Conservation (phyloP, 2,329 filamentous ascomycete genomes). For the Phoma sp. region DNA sequence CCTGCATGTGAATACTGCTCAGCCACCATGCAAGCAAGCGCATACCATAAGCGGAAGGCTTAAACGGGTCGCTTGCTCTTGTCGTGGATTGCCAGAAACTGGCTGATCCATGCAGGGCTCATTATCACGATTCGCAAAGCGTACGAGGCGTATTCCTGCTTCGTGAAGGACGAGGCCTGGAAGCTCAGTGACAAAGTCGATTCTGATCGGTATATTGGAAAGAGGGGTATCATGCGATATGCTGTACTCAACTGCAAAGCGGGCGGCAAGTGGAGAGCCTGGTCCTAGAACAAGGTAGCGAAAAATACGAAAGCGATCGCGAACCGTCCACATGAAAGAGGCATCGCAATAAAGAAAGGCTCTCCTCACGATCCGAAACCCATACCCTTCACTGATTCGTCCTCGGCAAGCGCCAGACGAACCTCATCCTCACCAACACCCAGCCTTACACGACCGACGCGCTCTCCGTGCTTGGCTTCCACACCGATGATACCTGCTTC, state of each 20-base stretch:
- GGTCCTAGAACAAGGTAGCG: background rate
- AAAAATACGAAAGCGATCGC: background rate
- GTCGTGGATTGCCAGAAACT: slow-evolving; percentile 1
- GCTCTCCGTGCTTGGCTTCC: slow-evolving; percentile 78
- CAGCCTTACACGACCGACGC: slow-evolving; percentile 85
- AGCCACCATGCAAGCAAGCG: slow-evolving; percentile 3
- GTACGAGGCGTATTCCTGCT: background rate
- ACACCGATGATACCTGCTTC: slow-evolving; percentile 88
- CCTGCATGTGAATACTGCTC: background rate
- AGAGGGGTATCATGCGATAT: slow-evolving; percentile 17
- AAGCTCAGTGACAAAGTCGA: background rate
- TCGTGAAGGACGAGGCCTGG: background rate
- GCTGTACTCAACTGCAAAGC: slow-evolving; percentile 3
- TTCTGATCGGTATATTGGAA: slow-evolving; percentile 9
- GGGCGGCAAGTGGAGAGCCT: slow-evolving; percentile 3
- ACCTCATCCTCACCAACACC: slow-evolving; percentile 92
- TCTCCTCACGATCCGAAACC: slow-evolving; percentile 53
- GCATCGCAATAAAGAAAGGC: background rate
- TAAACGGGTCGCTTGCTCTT: slow-evolving; percentile 4
- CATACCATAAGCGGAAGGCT: background rate
- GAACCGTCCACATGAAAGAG: background rate
- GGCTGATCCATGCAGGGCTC: background rate
- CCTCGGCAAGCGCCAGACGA: slow-evolving; percentile 84
- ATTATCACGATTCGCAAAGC: slow-evolving; percentile 4
- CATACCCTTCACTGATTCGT: slow-evolving; percentile 83